Evolutionary conservation across 2,329 filamentous ascomycete species (phyloP).

Genomic region (Talaromyces piceae): DNA sequence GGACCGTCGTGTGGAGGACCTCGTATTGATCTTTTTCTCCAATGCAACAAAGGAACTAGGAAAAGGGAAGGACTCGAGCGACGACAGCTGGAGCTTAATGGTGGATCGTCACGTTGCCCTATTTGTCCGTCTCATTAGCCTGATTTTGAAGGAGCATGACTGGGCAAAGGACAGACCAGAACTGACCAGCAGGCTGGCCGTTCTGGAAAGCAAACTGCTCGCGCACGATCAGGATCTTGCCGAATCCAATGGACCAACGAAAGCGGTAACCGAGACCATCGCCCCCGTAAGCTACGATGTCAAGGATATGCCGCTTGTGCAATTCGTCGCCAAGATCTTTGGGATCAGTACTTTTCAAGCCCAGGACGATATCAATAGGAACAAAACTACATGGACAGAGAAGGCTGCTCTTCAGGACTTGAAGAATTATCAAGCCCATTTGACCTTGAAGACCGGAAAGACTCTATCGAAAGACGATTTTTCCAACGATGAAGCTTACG

Average conservation of each 20-base stretch:
- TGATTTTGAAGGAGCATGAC: constrained; percentile 73
- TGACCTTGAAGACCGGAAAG: constrained; percentile 69
- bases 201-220: constrained; percentile 86
- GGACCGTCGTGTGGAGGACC: constrained; percentile 82
- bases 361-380: constrained; percentile 77
- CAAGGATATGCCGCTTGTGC: constrained; percentile 93
- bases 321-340: constrained; percentile 80
- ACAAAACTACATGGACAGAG: constrained; percentile 79
- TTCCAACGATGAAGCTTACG: constrained; percentile 78
- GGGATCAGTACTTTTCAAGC: constrained; percentile 69
- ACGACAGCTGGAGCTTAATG: constrained; percentile 84
- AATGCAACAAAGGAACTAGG: constrained; percentile 85
- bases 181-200: constrained; percentile 67
- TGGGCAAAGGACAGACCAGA: constrained; percentile 81
- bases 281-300: constrained; percentile 83
- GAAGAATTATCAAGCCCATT: constrained; percentile 84
- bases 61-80: constrained; percentile 65
- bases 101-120: constrained; percentile 92
- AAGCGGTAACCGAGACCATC: constrained; percentile 67
- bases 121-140: constrained; percentile 79
- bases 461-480: constrained; percentile 82
- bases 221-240: constrained; percentile 88
- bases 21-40: constrained; percentile 94
- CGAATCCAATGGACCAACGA: constrained; percentile 51
- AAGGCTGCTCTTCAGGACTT: constrained; percentile 84